A percentile compares a stretch with the other conserved stretches of the same genome.
Evolutionary conservation across 1,284 basidiomycete genomes (phyloP).

Genomic region (Trichosporon coremiiforme): DNA sequence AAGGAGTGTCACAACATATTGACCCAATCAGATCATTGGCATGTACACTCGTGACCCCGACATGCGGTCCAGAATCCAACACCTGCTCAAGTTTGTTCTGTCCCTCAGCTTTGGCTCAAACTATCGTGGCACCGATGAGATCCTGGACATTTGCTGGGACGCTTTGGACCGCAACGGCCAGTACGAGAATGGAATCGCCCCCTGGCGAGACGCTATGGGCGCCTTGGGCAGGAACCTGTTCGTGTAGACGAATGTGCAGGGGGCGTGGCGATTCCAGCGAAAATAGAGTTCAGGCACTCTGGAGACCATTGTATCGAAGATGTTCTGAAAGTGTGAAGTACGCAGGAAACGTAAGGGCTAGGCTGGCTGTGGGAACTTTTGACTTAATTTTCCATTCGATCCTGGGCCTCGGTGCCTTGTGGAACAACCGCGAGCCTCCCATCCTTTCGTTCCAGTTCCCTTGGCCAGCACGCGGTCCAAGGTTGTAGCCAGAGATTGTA

Average conservation of each 20-base stretch:
- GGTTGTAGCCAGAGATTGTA: slow-evolving; percentile 3
- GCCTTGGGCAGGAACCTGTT: slow-evolving; percentile 27
- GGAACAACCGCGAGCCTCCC: neutral
- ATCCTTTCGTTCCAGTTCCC: neutral
- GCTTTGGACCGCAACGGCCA: slow-evolving; percentile 27
- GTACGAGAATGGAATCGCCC: slow-evolving; percentile 33
- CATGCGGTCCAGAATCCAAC: slow-evolving; percentile 18
- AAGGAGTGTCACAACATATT: neutral
- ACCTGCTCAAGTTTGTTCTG: slow-evolving; percentile 24
- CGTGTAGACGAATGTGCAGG: slow-evolving; percentile 4
- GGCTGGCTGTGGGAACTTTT: slow-evolving; percentile 16
- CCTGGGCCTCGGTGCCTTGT: slow-evolving; percentile 12
- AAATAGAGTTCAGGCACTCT: slow-evolving; percentile 15
- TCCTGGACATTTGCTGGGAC: slow-evolving; percentile 31
- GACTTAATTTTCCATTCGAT: slow-evolving; percentile 15
- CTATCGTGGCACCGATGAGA: slow-evolving; percentile 27
- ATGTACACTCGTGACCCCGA: slow-evolving; percentile 27
- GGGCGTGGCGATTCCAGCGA: slow-evolving; percentile 13
- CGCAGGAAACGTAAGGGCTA: neutral
- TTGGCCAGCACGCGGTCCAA: neutral
- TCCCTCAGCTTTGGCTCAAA: slow-evolving; percentile 26
- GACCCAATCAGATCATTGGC: slow-evolving; percentile 24
- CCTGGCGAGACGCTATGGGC: slow-evolving; percentile 32
- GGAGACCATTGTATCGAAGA: neutral
- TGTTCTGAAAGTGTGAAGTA: neutral